phyloP scores from a whole-genome alignment of 805 yeast species.

The Saturnispora quitensis region DNA sequence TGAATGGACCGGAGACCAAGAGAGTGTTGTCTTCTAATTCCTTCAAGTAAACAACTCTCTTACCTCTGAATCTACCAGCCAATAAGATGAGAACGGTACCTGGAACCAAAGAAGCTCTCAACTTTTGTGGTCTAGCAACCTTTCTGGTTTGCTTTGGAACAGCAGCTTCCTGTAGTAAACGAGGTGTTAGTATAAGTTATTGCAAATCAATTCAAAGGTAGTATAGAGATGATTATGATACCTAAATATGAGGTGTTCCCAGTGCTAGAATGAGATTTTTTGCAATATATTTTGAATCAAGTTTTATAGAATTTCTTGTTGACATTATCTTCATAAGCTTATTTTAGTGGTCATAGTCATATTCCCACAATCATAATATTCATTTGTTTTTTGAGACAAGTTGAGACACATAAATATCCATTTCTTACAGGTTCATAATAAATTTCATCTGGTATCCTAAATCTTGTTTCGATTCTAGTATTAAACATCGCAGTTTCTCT shows the following conservation, averaged over 20 bases:
- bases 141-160: conserved; percentile 84
- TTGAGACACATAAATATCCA: too few species aligned
- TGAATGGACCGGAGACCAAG: conserved; percentile 98
- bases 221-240: neutral
- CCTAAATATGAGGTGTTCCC: too few species aligned
- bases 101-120: conserved; percentile 93
- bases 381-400: too few species aligned
- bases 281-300: neutral
- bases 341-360: too few species aligned
- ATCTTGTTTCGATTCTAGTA: neutral
- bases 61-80: conserved; percentile 99
- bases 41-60: conserved; percentile 98
- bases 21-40: conserved; percentile 95
- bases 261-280: neutral
- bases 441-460: too few species aligned
- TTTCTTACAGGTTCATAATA: too few species aligned
- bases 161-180: conserved; percentile 48
- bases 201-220: too few species aligned
- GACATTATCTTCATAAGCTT: too few species aligned
- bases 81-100: conserved; percentile 95
- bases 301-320: too few species aligned
- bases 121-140: conserved; percentile 85
- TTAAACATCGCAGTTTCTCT: neutral
- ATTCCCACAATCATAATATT: too few species aligned
- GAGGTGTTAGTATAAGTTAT: conserved; percentile 5